Evolutionary conservation across 2,329 filamentous ascomycete genomes (phyloP).

Genomic region (Neophaeococcomyces mojaviensis): DNA sequence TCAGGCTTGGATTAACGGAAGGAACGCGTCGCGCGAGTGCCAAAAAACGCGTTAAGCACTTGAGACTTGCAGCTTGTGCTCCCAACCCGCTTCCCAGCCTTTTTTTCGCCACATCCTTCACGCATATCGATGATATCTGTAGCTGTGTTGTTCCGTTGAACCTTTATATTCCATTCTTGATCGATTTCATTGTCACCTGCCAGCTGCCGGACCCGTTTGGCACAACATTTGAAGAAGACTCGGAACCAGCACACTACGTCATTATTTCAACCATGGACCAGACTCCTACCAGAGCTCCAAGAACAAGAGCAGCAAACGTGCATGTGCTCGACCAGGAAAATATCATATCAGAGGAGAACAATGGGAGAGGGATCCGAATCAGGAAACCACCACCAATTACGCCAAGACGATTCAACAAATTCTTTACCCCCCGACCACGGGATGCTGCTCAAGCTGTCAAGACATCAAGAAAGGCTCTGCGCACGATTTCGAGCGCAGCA

Average conservation of each 20-base stretch:
- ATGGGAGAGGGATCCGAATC: conserved; percentile 16
- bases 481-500: conserved; percentile 31
- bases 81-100: no score
- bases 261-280: conserved; percentile 14
- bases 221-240: no score
- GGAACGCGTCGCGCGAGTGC: no score
- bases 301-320: conserved; percentile 10
- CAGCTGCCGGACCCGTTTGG: no score
- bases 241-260: neutral
- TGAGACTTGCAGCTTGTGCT: no score
- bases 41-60: no score
- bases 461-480: conserved; percentile 38
- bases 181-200: no score
- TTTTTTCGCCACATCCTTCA: no score
- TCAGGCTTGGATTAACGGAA: no score
- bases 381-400: conserved; percentile 41
- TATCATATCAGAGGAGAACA: neutral
- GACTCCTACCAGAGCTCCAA: conserved; percentile 17
- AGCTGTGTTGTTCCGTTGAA: no score
- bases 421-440: conserved; percentile 41
- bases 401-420: conserved; percentile 43
- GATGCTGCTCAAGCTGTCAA: conserved; percentile 30
- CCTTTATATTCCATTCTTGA: no score
- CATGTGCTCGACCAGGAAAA: conserved; percentile 5
- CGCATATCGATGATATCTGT: no score